Base-by-base conservation (phyloP, 768 basidiomycete species). In the Tulasnella sp. region DNA sequence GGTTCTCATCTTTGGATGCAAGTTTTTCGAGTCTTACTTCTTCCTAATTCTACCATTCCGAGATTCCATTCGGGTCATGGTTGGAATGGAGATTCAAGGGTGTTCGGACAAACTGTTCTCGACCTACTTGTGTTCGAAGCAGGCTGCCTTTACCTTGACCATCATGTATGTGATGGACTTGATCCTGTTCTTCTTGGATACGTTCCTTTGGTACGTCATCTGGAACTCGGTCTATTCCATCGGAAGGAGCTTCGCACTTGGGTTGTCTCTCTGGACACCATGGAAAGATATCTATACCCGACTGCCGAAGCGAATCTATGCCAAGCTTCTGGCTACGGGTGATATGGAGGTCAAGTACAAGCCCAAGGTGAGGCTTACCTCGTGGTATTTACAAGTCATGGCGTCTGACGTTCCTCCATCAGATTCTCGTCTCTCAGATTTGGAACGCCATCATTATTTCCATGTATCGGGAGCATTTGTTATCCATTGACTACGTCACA, bases 401-500 rank as follows among this genome's bases (percentile, higher is more conserved):
- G 15, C 37, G 36, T 12, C 54, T 39, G 67, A 67, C 34, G 78
- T 42, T 34, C 34, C 39, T 45, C 22, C 25, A 19, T 70, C 74
- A 95, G 93, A 96, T 99, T 49, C 88, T 99, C 52, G 97, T 99
- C 67, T 97, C 96, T 19, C 97, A 98, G 84, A 96, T 99, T 75
- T 99, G 97, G 97, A 99, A 99, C 82, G 97, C 97, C 31, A 91
- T 99, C 84, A 97, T 99, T 84, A 99, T 99, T 79, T 99, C 97
- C 17, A 99, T 99, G 97, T 99, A 99, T 84, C 91, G 97, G 81
- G 97, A 99, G 83, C 97, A 99, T 82, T 83, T 99, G n/a, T 86
- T 99, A 42, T 98, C 96, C 69, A 99, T 99, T 81, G 96, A 98
- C 80, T 97, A 99, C 80, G 97, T 99, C 54, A 97, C 99, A 85